Evolutionary conservation across 805 yeast species (phyloP).

Genomic region (Candida boleticola): DNA sequence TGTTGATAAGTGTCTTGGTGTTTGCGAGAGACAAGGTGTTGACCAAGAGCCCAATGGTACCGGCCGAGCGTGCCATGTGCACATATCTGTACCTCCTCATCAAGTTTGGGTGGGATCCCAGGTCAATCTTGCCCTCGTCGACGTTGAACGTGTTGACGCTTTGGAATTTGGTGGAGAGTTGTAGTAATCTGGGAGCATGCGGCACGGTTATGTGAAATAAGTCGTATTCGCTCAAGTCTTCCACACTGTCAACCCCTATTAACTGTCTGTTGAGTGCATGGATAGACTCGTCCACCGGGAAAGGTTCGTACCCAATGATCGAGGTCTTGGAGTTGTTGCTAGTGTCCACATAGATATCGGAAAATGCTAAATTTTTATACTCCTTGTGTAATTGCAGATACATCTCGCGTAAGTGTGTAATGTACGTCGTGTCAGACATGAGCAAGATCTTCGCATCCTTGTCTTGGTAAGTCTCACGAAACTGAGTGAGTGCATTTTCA

Average conservation of each 20-base stretch:
- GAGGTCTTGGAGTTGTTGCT: constrained; percentile 27
- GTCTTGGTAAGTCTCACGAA: constrained; percentile 41
- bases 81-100: constrained; percentile 82
- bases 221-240: constrained; percentile 36
- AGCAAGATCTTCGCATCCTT: constrained; percentile 47
- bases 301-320: constrained; percentile 42
- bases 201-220: constrained; percentile 74
- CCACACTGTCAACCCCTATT: neutral
- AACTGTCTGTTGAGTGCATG: constrained; percentile 16
- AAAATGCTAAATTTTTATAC: constrained; percentile 30
- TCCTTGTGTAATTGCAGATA: constrained; percentile 28
- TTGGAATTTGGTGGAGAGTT: constrained; percentile 67
- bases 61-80: constrained; percentile 87
- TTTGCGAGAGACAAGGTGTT: constrained; percentile 83
- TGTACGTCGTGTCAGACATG: constrained; percentile 75
- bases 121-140: constrained; percentile 20
- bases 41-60: constrained; percentile 86
- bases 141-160: constrained; percentile 54
- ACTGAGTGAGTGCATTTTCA: constrained; percentile 31
- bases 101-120: constrained; percentile 74
- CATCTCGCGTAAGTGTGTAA: constrained; percentile 42
- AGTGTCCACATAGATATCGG: constrained; percentile 29
- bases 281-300: neutral
- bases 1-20: constrained; percentile 64
- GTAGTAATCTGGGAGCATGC: constrained; percentile 73